Conservation (phyloP, 192 early-diverging fungal genomes). For the Ambispora gerdemannii region DNA sequence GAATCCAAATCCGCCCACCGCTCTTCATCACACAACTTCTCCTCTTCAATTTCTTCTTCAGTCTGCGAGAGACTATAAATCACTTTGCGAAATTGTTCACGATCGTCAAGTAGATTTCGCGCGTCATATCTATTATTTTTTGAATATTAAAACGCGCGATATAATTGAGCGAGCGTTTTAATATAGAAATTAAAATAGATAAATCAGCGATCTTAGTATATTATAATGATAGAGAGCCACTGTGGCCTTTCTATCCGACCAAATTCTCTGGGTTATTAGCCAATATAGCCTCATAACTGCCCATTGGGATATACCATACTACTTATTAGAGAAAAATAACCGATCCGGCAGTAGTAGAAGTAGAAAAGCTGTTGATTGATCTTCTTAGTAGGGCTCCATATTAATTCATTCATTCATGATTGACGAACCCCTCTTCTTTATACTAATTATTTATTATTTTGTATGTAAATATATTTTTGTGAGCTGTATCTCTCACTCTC, state of each 20-base stretch:
- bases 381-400: not conserved
- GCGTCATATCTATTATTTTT: conserved; percentile 57
- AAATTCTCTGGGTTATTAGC: not conserved
- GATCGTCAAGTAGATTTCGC: conserved; percentile 56
- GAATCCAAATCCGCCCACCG: conserved; percentile 61
- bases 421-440: not conserved
- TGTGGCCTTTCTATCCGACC: not conserved
- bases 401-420: not conserved
- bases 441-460: not conserved
- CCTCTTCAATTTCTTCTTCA: conserved; percentile 33
- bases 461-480: not conserved
- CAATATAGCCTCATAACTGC: not conserved
- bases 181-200: not conserved
- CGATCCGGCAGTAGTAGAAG: not conserved
- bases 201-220: not conserved
- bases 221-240: too few species aligned
- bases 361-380: too few species aligned
- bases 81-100: conserved; percentile 19
- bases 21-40: conserved; percentile 44
- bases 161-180: not conserved
- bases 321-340: not conserved
- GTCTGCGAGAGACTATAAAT: conserved; percentile 13
- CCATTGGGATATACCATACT: not conserved
- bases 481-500: not conserved
- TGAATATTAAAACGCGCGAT: not conserved